Evolutionary conservation across 1,284 basidiomycete species (phyloP), one percentile per base, ranked within the genome.

Genomic region (Trametes hirsuta): DNA sequence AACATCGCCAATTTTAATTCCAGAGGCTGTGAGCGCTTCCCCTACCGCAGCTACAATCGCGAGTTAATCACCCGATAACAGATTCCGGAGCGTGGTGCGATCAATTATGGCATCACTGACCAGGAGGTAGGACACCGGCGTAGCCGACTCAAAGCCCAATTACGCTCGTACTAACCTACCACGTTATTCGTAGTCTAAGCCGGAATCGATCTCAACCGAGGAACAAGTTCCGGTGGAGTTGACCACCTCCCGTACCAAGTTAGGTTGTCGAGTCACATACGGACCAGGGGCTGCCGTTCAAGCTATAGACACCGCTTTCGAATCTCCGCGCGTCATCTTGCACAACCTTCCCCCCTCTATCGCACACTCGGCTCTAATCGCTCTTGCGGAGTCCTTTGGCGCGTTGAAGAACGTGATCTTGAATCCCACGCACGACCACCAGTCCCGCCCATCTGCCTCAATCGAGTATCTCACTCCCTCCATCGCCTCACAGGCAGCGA

Each of bases 231-330:
- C 46, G 15, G 25, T 6, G n/a, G 15, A 30, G 15, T 11, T 30
- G 10, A 47, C 46, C 14, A 52, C 37, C 36, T 67, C 70, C 71
- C 49, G 62, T 10, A 61, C 55, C 21, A 64, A 62, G 15, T 47
- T 64, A 8, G 52, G 56, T 11, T 79, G 79, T 54, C 67, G 66
- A 34, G 72, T 82, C 22, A 60, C 59, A 2, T 81, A 80, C 63
- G 76, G 76, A 8, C 56, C 73, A 34, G 73, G 76, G 45, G 74
- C 74, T 24, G 61, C 65, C 18, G 74, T 79, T 3, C 62, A 69
- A 22, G 47, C 73, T 11, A 65, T 83, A 30, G 67, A 66, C 21
- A 79, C 81, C 2, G 65, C 75, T 2, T 79, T 78, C 21, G 80
- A 84, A 47, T 78, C 79, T 0, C 55, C 56, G 11, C 62, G 67